Conservation (phyloP, 805 yeast genomes). For the Ogataea methylovora region DNA sequence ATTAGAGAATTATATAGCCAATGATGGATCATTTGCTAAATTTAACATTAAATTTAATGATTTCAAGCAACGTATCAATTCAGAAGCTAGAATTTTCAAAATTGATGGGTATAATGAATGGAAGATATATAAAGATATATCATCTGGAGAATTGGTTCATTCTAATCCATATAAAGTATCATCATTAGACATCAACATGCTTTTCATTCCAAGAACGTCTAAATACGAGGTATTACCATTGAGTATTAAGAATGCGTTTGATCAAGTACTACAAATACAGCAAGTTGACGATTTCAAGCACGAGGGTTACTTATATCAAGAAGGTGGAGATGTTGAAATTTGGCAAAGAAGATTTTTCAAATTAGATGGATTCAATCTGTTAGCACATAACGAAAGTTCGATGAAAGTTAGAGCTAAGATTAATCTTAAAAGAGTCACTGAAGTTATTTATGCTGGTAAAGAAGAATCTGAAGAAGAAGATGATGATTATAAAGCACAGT, state of each 20-base stretch:
- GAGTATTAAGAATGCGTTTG: slow-evolving; percentile 49
- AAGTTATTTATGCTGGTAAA: slow-evolving; percentile 38
- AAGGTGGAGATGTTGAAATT: slow-evolving; percentile 80
- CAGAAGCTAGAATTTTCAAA: slow-evolving; percentile 41
- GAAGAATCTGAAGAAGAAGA: slow-evolving; percentile 14
- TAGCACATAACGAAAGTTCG: slow-evolving; percentile 68
- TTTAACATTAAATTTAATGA: slow-evolving; percentile 58
- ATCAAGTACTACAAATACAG: slow-evolving; percentile 30
- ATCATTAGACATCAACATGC: slow-evolving; percentile 58
- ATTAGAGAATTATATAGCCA: slow-evolving; percentile 62
- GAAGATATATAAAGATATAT: slow-evolving; percentile 39
- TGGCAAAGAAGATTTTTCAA: slow-evolving; percentile 73
- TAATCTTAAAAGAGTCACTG: slow-evolving; percentile 62
- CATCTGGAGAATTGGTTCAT: slow-evolving; percentile 22
- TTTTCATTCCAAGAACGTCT: slow-evolving; percentile 59
- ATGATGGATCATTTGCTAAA: slow-evolving; percentile 86
- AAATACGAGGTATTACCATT: slow-evolving; percentile 60
- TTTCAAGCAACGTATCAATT: slow-evolving; percentile 48
- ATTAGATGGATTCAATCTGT: slow-evolving; percentile 60
- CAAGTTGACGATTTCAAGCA: slow-evolving; percentile 19
- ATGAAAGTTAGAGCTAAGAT: slow-evolving; percentile 68
- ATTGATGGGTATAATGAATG: slow-evolving; percentile 77
- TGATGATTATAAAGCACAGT: slow-evolving; percentile 3
- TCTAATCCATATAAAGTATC: slow-evolving; percentile 54
- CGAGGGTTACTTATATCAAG: slow-evolving; percentile 77